Base-by-base conservation (phyloP, 1,284 basidiomycete species). In the Megacollybia platyphylla region DNA sequence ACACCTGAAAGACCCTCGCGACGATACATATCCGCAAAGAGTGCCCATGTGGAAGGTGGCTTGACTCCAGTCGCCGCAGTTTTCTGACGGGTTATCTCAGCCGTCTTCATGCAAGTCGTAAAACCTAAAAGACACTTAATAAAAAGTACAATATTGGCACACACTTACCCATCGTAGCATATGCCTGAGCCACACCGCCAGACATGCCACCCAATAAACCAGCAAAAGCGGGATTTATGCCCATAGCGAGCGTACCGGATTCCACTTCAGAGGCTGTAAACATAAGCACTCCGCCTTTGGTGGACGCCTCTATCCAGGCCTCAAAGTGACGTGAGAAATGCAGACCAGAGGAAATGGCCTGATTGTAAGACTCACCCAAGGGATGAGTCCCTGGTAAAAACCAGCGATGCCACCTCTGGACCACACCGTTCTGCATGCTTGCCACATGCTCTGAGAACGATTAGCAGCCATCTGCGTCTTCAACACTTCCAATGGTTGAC, bases 261-360 rank as follows among this genome's bases (percentile, higher is more conserved):
- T 98, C 92, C 41, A 98, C 87, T 62, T 97, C 96, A 2, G 91
- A 86, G 17, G 94, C 91, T 26, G 93, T 85, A 67, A 98, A 98
- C 48, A 99, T 72, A 31, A 99, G 73, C 31, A 99, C 96, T 43
- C 76, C 96, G 42, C 96, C 96, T 61, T 99, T 99, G 2, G 96
- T 98, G 1, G 93, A 97, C 1, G 94, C 96, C 63, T 99, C 96
- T 56, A 99, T 97, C 96, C 96, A 98, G 24, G 96, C 96, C 90
- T 92, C 50, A 5, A 39, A 32, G n/a, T 31, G 34, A 46, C 11
- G 40, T 36, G 28, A 35, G n/a, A 42, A 31, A 15, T 15, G 15
- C 38, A 18, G 10, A 40, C n/a, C 36, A 24, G 28, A 17, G 46
- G 20, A 30, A 36, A 13, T 18, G 43, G 38, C 30, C 17, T 38